Percentiles rank a stretch among this genome's conserved stretches.
Evolutionary conservation across 2,329 filamentous ascomycete species (phyloP).

Genomic region (Fusarium sp.): DNA sequence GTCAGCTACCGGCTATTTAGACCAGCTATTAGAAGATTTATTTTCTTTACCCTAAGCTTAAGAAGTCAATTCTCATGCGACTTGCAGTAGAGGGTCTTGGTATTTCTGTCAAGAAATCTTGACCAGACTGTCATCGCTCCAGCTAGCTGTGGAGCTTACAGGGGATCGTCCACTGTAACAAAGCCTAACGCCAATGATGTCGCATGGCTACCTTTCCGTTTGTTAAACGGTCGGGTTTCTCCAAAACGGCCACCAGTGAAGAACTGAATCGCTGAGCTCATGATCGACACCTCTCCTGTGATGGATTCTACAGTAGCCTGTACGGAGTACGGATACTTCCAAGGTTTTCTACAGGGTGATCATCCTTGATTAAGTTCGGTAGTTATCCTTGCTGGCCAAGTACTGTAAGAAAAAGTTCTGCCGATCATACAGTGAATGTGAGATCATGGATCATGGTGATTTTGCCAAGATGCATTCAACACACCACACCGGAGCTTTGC

Average conservation of each 20-base stretch:
- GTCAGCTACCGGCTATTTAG: not conserved
- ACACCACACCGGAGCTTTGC: not conserved
- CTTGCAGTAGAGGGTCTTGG: not conserved
- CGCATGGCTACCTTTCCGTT: not conserved
- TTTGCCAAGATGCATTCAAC: not conserved
- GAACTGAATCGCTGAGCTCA: slow-evolving; percentile 6
- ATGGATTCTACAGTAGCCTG: not conserved
- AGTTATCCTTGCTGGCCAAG: slow-evolving; percentile 1
- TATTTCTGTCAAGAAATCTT: not conserved
- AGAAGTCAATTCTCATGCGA: not conserved
- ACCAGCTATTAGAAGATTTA: not conserved
- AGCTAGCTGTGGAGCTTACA: not conserved
- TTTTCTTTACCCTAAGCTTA: not conserved
- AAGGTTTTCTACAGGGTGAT: not conserved
- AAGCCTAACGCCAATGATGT: slow-evolving; percentile 8
- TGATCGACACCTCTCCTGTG: not conserved
- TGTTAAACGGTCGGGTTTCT: not conserved
- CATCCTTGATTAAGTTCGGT: slow-evolving; percentile 19
- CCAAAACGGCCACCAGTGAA: slow-evolving; percentile 1
- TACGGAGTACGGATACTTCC: not conserved
- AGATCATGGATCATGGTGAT: slow-evolving; percentile 5
- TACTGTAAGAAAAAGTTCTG: not conserved
- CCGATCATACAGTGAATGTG: not conserved
- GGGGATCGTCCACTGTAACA: not conserved
- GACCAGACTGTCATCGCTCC: not conserved